A percentile compares a stretch with the other conserved stretches of the same genome.
These are phyloP conservation scores for Penicillium sp. DNA, from an alignment of 2,329 filamentous ascomycete species.

Conservation along the genomic window DNA sequence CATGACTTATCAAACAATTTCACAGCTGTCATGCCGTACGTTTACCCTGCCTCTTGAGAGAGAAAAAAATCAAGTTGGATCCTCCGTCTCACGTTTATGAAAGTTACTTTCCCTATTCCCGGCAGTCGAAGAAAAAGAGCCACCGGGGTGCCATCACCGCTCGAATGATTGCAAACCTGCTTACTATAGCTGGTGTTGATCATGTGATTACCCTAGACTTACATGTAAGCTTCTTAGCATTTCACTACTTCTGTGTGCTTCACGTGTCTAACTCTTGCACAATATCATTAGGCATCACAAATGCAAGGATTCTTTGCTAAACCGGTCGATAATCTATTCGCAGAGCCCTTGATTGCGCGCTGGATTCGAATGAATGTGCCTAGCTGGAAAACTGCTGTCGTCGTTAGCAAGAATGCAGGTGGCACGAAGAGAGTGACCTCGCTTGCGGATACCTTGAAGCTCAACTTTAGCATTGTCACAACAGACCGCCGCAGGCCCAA, in stretches of 20 bases:
- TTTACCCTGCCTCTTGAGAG: slow-evolving; percentile 28
- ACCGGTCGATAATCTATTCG: slow-evolving; percentile 94
- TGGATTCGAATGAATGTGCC: slow-evolving; percentile 90
- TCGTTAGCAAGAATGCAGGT: slow-evolving; percentile 96
- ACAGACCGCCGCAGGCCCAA: slow-evolving; percentile 52
- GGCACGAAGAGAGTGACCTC: slow-evolving; percentile 97
- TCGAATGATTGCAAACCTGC: slow-evolving; percentile 91
- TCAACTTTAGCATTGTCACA: slow-evolving; percentile 91
- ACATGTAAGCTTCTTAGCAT: slow-evolving; percentile 54
- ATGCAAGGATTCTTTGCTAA: slow-evolving; percentile 99
- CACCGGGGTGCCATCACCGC: slow-evolving; percentile 95
- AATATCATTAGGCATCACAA: slow-evolving; percentile 63
- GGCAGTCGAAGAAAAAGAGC: slow-evolving; percentile 98
- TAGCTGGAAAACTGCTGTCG: slow-evolving; percentile 83
- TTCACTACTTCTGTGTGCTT: not conserved
- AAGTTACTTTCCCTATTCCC: slow-evolving; percentile 94
- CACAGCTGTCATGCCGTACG: slow-evolving; percentile 47
- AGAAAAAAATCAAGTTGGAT: not conserved
- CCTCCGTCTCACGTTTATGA: slow-evolving; percentile 22
- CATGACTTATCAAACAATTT: slow-evolving; percentile 1
- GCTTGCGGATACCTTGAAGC: slow-evolving; percentile 87
- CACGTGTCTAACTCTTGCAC: slow-evolving; percentile 13
- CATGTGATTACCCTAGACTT: slow-evolving; percentile 97
- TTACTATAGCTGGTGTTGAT: slow-evolving; percentile 89
- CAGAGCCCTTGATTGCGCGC: slow-evolving; percentile 88